These are phyloP conservation scores for Aspergillus sclerotioniger DNA, from an alignment of 495 filamentous ascomycete species.

Conservation along the genomic window DNA sequence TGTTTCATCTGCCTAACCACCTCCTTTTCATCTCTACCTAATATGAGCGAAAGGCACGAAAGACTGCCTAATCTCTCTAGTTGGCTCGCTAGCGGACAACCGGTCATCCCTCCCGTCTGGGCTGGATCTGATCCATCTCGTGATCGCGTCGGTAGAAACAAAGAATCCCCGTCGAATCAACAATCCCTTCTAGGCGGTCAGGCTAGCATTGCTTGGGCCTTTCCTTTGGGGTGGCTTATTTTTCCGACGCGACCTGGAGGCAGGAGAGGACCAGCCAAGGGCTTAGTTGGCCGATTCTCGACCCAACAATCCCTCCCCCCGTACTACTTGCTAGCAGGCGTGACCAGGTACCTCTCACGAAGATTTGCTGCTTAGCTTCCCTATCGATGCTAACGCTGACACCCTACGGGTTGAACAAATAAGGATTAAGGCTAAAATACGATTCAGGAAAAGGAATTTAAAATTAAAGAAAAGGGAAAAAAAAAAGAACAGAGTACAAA, in stretches of 20 bases:
- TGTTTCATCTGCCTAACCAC: constrained; percentile 1
- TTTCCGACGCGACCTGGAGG: constrained; percentile 5
- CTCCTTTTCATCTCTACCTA: neutral
- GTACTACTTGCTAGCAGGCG: neutral
- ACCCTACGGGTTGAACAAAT: neutral
- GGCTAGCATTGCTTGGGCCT: constrained; percentile 5
- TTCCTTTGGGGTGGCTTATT: constrained; percentile 1
- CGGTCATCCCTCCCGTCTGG: neutral
- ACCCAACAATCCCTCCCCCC: neutral
- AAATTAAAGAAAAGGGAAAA: neutral
- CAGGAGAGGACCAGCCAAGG: neutral
- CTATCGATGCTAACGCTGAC: neutral
- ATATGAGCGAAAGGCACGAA: neutral
- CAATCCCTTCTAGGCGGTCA: constrained; percentile 7
- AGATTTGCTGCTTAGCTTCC: neutral
- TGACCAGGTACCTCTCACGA: neutral
- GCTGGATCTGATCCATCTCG: neutral
- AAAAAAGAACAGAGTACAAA: neutral
- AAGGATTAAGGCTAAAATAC: neutral
- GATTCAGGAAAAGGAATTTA: neutral
- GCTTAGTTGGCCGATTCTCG: neutral
- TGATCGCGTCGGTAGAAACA: neutral
- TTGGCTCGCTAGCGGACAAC: neutral
- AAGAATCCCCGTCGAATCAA: constrained; percentile 3
- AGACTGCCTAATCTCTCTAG: neutral